A percentile compares a stretch with the other conserved stretches of the same genome.
phyloP scores from a whole-genome alignment of 2,329 filamentous ascomycete species.

The Microdochium nivale region DNA sequence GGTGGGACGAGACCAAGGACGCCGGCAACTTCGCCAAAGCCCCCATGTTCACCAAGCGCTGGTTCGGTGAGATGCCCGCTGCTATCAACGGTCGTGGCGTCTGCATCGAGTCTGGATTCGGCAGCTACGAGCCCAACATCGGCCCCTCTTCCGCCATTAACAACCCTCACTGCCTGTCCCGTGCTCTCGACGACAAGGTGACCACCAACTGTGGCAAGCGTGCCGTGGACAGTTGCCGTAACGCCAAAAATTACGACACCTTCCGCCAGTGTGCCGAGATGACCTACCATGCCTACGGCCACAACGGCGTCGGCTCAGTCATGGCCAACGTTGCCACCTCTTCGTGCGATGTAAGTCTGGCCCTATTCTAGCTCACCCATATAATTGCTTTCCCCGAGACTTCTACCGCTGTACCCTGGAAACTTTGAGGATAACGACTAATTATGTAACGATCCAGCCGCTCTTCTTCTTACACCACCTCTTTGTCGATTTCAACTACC shows the following conservation, averaged over 20 bases:
- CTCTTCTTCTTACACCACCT: constrained; percentile 19
- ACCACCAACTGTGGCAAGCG: constrained; percentile 18
- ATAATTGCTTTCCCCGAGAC: not conserved
- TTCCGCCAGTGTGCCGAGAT: constrained; percentile 16
- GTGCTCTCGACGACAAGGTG: constrained; percentile 21
- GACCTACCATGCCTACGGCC: constrained; percentile 24
- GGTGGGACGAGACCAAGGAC: constrained; percentile 30
- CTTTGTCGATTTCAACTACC: constrained; percentile 24
- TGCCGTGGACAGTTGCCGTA: constrained; percentile 22
- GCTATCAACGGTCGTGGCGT: constrained; percentile 1
- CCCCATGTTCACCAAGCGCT: constrained; percentile 19
- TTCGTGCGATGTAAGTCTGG: constrained; percentile 12
- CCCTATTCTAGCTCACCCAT: not conserved
- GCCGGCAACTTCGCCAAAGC: constrained; percentile 20
- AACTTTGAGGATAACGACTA: not conserved
- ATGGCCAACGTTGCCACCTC: constrained; percentile 24
- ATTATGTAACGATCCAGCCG: constrained; percentile 13
- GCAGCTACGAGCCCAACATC: constrained; percentile 10
- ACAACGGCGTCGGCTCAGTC: constrained; percentile 25
- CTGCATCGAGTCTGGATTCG: constrained; percentile 1
- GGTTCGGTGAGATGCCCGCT: constrained; percentile 12
- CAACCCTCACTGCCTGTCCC: constrained; percentile 17
- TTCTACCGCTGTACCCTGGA: not conserved
- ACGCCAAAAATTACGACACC: constrained; percentile 18
- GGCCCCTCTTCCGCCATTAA: constrained; percentile 18